Conservation (phyloP, 768 basidiomycete species). For the Lactifluus rugatus region DNA sequence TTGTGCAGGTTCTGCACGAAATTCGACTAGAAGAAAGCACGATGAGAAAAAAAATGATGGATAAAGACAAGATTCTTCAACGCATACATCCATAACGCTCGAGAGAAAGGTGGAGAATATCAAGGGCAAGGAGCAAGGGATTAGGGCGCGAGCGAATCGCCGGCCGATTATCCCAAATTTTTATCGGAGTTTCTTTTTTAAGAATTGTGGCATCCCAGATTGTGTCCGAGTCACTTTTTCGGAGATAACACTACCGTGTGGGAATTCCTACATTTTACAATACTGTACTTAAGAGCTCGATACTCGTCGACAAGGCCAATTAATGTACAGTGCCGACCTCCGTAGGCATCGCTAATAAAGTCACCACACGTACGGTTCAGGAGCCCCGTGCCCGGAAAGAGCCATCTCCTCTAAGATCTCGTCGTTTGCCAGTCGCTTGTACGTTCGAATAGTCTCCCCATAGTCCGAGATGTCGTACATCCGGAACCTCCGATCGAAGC, state of each 20-base stretch:
- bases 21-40: constrained; percentile 37
- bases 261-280: too few relatives aligned
- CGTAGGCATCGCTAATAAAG: too few relatives aligned
- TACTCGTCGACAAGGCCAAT: too few relatives aligned
- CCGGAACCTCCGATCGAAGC: constrained; percentile 87
- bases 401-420: constrained; percentile 56
- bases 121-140: neutral
- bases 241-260: too few relatives aligned
- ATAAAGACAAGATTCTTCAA: neutral
- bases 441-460: constrained; percentile 86
- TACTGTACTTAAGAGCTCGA: neutral
- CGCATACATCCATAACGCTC: constrained; percentile 41
- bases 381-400: constrained; percentile 42
- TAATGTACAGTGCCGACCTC: neutral
- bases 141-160: constrained; percentile 18
- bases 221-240: neutral
- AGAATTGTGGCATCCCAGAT: neutral
- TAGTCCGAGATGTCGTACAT: constrained; percentile 81
- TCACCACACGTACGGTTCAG: constrained; percentile 16
- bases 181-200: constrained; percentile 46
- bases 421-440: constrained; percentile 71
- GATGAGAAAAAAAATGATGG: neutral
- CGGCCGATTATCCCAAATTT: constrained; percentile 34
- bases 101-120: neutral
- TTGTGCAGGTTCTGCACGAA: constrained; percentile 77